A percentile compares a stretch with the other conserved stretches of the same genome.
Conservation (phyloP, 139 green algal species). For the Raphidocelis subcapitata region DNA sequence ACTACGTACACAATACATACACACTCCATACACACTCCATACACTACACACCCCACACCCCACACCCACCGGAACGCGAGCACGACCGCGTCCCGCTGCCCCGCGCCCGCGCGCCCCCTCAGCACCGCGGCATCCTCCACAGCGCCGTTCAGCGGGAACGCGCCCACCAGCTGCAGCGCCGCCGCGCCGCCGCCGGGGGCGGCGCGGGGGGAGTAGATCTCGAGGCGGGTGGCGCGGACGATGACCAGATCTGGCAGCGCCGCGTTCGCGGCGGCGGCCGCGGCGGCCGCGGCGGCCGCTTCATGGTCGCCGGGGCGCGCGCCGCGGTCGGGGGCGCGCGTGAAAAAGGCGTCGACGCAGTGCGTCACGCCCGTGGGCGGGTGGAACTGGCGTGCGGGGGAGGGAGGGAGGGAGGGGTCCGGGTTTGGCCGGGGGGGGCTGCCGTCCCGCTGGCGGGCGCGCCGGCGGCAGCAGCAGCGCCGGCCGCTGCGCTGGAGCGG, state of each 20-base stretch:
- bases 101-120: slow-evolving; percentile 21
- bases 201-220: slow-evolving; percentile 58
- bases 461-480: no score
- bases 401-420: not conserved
- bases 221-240: slow-evolving; percentile 59
- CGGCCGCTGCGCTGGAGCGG: no score
- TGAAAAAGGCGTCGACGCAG: slow-evolving; percentile 62
- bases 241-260: slow-evolving; percentile 81
- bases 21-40: not conserved
- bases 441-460: no score
- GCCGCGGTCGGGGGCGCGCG: slow-evolving; percentile 27
- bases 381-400: slow-evolving; percentile 54
- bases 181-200: not conserved
- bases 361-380: slow-evolving; percentile 67
- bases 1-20: not conserved
- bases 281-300: slow-evolving; percentile 6
- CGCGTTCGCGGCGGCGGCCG: no score
- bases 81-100: slow-evolving; percentile 75
- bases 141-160: slow-evolving; percentile 53
- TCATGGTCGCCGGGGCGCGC: not conserved
- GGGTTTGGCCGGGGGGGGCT: no score
- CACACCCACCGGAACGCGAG: slow-evolving; percentile 63
- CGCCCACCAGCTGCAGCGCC: slow-evolving; percentile 53
- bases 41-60: not conserved
- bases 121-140: slow-evolving; percentile 78